Base-by-base conservation (phyloP, 495 filamentous ascomycete species). In the Neurospora sublineolata region DNA sequence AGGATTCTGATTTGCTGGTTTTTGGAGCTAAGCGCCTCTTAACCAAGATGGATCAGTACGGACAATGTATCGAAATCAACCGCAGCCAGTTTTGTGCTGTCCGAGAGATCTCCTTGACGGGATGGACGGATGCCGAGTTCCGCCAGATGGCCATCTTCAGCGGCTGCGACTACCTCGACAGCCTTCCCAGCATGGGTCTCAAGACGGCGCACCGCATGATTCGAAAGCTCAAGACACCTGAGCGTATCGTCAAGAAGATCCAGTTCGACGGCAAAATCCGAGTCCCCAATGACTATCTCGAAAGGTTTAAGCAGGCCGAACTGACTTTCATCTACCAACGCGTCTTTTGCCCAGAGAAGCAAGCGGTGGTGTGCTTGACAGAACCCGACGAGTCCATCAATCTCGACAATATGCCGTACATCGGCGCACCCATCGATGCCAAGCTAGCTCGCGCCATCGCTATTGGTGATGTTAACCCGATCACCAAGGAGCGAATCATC, bases 1-100 rank as follows among this genome's bases (percentile, higher is more conserved):
- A 99, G 76, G 96, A 99, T 79, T 99, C 96, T 2, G 96, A 99
- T 82, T 83, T 99, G 69, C 81, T 99, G 27, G 96, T 98, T 3
- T 99, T 98, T 78, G 96, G 96, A 18, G 94, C 93, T 0, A 93
- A 92, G 78, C 85, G 92, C 44, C 85, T 99, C 12, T 79, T 99
- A 41, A 98, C 96, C 7, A 99, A 99, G 82, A 84, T 99, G 72
- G 95, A 97, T 74, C 90, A 96, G 76, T 91, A 95, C 77, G 96
- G 96, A 7, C 91, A 97, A 69, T 97, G 92, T 76, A 86, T 97
- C 73, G 93, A 97, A 83, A 91, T 99, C 74, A 92, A 91, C 77
- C 89, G 94, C 20, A 88, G 86, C 1, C 90, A 97, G 73, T 98
- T 99, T 75, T 90, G 92, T 40, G 89, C 91, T 46, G 96, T 93